Percentiles rank a stretch among this genome's conserved stretches.
Conservation (phyloP, 768 basidiomycete species). For the Trametes gibbosa region DNA sequence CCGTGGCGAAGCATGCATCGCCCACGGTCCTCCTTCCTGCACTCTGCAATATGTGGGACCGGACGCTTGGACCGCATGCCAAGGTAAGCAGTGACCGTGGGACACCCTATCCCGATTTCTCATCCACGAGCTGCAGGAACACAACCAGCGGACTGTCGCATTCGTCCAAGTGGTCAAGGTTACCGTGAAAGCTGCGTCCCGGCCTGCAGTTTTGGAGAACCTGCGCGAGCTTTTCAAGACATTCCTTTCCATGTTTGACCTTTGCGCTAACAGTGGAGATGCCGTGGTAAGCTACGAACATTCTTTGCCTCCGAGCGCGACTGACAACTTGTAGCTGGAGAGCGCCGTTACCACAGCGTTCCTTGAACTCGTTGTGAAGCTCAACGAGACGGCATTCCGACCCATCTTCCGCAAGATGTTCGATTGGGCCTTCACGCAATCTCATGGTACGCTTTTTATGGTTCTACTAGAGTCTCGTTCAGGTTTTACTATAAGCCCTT, state of each 20-base stretch:
- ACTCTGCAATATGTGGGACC: constrained; percentile 56
- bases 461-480: background rate
- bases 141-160: constrained; percentile 27
- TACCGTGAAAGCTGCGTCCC: constrained; percentile 59
- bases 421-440: constrained; percentile 87
- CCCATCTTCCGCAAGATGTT: constrained; percentile 89
- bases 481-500: no score
- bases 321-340: constrained; percentile 43
- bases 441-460: constrained; percentile 37
- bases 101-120: background rate
- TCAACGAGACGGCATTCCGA: constrained; percentile 89
- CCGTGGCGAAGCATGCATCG: constrained; percentile 67
- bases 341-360: constrained; percentile 64
- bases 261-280: constrained; percentile 22
- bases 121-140: constrained; percentile 2
- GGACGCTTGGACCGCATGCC: background rate
- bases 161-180: constrained; percentile 73
- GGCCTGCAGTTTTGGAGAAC: constrained; percentile 62
- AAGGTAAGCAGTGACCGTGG: background rate
- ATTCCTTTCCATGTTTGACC: constrained; percentile 76
- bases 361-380: constrained; percentile 84
- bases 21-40: constrained; percentile 66
- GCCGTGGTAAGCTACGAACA: background rate
- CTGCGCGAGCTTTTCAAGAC: constrained; percentile 69
- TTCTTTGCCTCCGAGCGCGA: no score